Evolutionary conservation across 495 filamentous ascomycete species (phyloP), one percentile per base, ranked within the genome.

Genomic region (Annulohypoxylon moriforme): DNA sequence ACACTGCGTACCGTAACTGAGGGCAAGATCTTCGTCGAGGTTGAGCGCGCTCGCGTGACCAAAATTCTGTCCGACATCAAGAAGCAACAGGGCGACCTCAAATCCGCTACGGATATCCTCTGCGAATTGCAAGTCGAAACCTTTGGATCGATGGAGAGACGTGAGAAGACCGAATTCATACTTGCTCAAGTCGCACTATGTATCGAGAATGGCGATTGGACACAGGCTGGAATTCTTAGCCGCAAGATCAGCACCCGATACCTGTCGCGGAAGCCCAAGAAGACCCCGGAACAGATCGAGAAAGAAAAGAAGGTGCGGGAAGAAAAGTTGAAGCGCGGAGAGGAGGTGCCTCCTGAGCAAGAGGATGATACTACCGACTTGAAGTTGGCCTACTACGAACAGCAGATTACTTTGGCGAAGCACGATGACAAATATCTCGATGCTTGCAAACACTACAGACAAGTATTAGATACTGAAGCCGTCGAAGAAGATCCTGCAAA

Each of bases 11-110:
- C 96, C 31, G 94, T 99, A 68, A 99, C 96, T 24, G 96, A 99
- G 80, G 96, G 96, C 82, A 99, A 99, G 93, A 98, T 99, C 75
- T 99, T 98, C 74, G 94, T 99, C 74, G 96, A 99, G 85, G 96
- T 99, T 22, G 96, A 99, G 84, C 89, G 96, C 67, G 96, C 96
- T 72, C 93, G 96, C 74, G 91, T 98, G 53, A 99, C 96, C 65
- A 92, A 91, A 72, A 96, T 97, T 68, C 85, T 99, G 16, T 97
- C 96, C 53, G 89, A 97, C 80, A 98, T 99, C 86, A 98, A 97
- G 86, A 97, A 97, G 79, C 80, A 90, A 56, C 93, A 98, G 81
- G 95, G 94, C 57, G 94, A 99, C 75, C 86, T 97, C 66, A 92
- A 91, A 75, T 90, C 92, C 13, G 96, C 96, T 5, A 91, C 92